Conservation (phyloP, 192 early-diverging fungal genomes). For the Diversispora epigaea region DNA sequence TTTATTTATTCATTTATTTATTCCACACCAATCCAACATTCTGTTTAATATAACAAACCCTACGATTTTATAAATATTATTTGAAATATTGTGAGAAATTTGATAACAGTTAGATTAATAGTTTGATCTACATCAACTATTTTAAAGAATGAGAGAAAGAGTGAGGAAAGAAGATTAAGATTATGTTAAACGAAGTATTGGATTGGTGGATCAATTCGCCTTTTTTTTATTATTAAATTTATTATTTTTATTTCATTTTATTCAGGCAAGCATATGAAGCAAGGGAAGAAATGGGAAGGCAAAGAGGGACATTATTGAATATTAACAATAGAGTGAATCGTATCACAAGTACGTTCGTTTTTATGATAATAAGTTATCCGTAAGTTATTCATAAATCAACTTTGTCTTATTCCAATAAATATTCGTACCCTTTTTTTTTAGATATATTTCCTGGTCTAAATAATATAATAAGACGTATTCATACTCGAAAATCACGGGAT, state of each 20-base stretch:
- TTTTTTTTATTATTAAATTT: too few species aligned
- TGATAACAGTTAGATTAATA: background rate
- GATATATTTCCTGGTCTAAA: constrained; percentile 64
- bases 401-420: background rate
- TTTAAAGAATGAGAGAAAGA: background rate
- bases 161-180: background rate
- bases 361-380: background rate
- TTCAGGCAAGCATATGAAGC: constrained; percentile 74
- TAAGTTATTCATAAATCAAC: background rate
- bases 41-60: too few species aligned
- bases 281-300: constrained; percentile 62
- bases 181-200: constrained; percentile 5
- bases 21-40: background rate
- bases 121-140: background rate
- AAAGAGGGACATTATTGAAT: constrained; percentile 57
- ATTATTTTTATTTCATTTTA: too few species aligned
- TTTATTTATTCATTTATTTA: background rate
- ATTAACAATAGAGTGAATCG: constrained; percentile 56
- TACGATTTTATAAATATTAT: too few species aligned
- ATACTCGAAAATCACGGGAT: constrained; percentile 64
- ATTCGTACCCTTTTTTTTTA: background rate
- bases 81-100: too few species aligned
- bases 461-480: constrained; percentile 68
- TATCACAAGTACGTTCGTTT: constrained; percentile 50
- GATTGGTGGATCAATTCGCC: background rate